phyloP scores from a whole-genome alignment of 2,329 filamentous ascomycete species.

The Hypomyces rosellus region DNA sequence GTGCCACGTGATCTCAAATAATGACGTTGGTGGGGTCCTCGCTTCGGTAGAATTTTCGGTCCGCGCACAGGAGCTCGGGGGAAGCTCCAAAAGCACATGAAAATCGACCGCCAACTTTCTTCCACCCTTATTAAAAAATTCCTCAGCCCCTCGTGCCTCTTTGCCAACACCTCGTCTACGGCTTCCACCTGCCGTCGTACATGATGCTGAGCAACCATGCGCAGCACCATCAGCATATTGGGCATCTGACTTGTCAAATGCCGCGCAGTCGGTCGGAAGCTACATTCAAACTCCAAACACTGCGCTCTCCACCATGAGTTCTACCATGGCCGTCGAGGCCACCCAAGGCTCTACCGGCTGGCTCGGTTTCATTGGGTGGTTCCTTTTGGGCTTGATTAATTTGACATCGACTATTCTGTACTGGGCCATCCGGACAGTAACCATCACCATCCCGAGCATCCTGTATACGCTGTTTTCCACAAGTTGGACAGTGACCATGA shows the following conservation, averaged over 20 bases:
- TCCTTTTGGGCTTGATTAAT: slow-evolving; percentile 50
- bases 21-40: not conserved
- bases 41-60: not conserved
- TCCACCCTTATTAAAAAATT: not conserved
- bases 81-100: slow-evolving; percentile 9
- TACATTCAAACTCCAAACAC: slow-evolving; percentile 25
- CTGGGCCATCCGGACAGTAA: slow-evolving; percentile 77
- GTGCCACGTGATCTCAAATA: not conserved
- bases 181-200: slow-evolving; percentile 20
- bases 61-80: not conserved
- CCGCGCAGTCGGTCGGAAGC: slow-evolving; percentile 26
- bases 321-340: slow-evolving; percentile 25
- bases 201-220: slow-evolving; percentile 31
- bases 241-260: slow-evolving; percentile 36
- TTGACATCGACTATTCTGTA: slow-evolving; percentile 57
- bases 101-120: slow-evolving; percentile 4
- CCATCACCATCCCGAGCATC: slow-evolving; percentile 82
- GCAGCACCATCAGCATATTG: slow-evolving; percentile 29
- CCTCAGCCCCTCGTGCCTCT: slow-evolving; percentile 11
- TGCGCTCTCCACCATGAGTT: slow-evolving; percentile 33
- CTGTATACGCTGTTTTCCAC: slow-evolving; percentile 87
- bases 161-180: slow-evolving; percentile 11
- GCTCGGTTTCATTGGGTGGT: slow-evolving; percentile 50
- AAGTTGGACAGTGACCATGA: slow-evolving; percentile 96
- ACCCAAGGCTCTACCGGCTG: slow-evolving; percentile 43